Conservation (phyloP, 2,329 filamentous ascomycete genomes). For the Penicillium sp. region DNA sequence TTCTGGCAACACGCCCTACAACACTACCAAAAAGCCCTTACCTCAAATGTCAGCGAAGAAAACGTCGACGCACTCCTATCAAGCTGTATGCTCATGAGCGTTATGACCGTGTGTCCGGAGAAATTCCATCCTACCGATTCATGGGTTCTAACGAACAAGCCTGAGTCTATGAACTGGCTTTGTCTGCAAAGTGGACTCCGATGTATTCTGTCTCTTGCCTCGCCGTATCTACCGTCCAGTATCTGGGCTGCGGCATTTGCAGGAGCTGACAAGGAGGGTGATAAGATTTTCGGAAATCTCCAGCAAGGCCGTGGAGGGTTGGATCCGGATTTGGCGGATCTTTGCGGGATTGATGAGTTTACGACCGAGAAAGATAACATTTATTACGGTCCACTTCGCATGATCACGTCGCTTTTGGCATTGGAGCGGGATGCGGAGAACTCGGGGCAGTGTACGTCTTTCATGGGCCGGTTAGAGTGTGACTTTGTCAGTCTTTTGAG, state of each 20-base stretch:
- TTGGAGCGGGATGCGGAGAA: slow-evolving; percentile 26
- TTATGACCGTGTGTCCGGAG: slow-evolving; percentile 29
- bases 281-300: slow-evolving; percentile 16
- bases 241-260: slow-evolving; percentile 32
- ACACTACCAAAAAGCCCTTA: slow-evolving; percentile 31
- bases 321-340: slow-evolving; percentile 29
- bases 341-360: slow-evolving; percentile 31
- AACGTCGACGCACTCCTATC: slow-evolving; percentile 34
- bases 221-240: slow-evolving; percentile 18
- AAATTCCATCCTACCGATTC: slow-evolving; percentile 28
- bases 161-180: slow-evolving; percentile 34
- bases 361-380: slow-evolving; percentile 24
- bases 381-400: slow-evolving; percentile 29
- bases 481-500: slow-evolving; percentile 28
- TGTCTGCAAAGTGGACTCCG: slow-evolving; percentile 33
- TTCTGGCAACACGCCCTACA: slow-evolving; percentile 35
- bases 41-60: slow-evolving; percentile 14
- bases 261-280: slow-evolving; percentile 17
- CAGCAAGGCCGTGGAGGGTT: slow-evolving; percentile 28
- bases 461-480: slow-evolving; percentile 31
- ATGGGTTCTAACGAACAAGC: slow-evolving; percentile 32
- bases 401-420: slow-evolving; percentile 20
- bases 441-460: slow-evolving; percentile 25
- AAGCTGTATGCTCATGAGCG: slow-evolving; percentile 35
- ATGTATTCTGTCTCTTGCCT: slow-evolving; percentile 23